Conservation (phyloP, 2,329 filamentous ascomycete genomes). For the Exophiala aquamarina region DNA sequence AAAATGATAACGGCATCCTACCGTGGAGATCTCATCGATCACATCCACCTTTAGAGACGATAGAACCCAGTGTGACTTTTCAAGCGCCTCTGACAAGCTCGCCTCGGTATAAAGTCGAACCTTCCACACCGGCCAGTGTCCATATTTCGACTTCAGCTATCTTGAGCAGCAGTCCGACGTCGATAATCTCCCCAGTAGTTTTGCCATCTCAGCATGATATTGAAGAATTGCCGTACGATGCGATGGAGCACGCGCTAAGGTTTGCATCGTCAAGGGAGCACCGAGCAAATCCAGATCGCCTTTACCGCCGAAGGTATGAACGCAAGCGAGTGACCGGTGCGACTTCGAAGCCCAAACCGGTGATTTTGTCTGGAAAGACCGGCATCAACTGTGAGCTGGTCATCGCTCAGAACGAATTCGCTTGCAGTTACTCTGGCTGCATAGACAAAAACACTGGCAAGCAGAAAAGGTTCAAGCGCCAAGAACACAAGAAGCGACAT, state of each 20-base stretch:
- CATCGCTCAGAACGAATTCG: conserved; percentile 30
- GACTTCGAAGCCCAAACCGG: conserved; percentile 17
- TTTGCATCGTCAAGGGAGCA: conserved; percentile 4
- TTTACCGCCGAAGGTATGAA: conserved; percentile 19
- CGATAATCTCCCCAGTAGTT: conserved; percentile 17
- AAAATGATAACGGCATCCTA: conserved; percentile 17
- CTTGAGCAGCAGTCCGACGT: conserved; percentile 24
- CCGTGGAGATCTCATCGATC: conserved; percentile 8
- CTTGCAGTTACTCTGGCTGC: conserved; percentile 41
- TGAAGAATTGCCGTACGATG: conserved; percentile 17
- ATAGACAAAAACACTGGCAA: conserved; percentile 41
- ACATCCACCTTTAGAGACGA: conserved; percentile 23
- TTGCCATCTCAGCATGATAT: conserved; percentile 25
- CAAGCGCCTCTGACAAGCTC: conserved; percentile 21
- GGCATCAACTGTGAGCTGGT: conserved; percentile 25
- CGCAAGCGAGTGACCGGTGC: conserved; percentile 13
- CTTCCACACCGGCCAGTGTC: conserved; percentile 22
- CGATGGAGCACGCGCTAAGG: conserved; percentile 11
- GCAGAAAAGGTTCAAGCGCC: conserved; percentile 47
- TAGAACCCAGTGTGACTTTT: conserved; percentile 27
- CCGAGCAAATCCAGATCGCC: conserved; percentile 15
- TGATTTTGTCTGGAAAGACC: conserved; percentile 8
- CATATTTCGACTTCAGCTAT: conserved; percentile 16
- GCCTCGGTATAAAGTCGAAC: conserved; percentile 21
- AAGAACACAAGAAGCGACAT: conserved; percentile 52